Evolutionary conservation across 257 asterid genomes (phyloP), one percentile per base, ranked within the genome.

Genomic region (Gentiana dahurica): DNA sequence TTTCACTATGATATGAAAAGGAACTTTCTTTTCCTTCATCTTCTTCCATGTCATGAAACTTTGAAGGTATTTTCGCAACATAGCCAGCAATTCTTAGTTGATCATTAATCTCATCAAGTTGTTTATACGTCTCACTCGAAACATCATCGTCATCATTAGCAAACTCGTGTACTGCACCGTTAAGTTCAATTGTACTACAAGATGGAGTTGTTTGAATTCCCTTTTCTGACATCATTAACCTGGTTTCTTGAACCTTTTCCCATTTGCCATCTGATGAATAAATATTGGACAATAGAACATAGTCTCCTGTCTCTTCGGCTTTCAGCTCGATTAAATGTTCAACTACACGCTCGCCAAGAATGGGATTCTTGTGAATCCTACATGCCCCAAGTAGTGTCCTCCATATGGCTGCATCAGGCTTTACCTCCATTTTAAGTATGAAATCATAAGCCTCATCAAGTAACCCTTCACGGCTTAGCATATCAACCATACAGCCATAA

Each of bases 311-410:
- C 72, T 84, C 87, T 66, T 80, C 79, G 73, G 95, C 98, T 72
- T 81, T 82, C 53, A 78, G 74, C 61, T 84, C 94, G 39, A 79
- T 79, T 55, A 90, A 67, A 75, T 75, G 91, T 58, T 81, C 82
- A 13, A 90, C 72, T 4, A 79, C 80, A 55, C 52, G 77, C 69
- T 81, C 92, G n/a, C 96, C 98, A 5, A 90, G 81, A 35, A 38
- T 70, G 10, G 46, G 62, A 24, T 80, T 59, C 8, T 66, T 75
- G 67, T 90, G 81, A 56, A 79, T 75, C 55, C 84, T 79, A 65
- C 96, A 90, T 11, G 94, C 94, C 54, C 82, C 96, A 1, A 90
- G 89, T 68, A 90, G 71, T 8, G 96, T 90, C 71, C 98, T 79
- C 96, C 96, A 90, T 55, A 87, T 71, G 32, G 84, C 72, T 5